These are phyloP conservation scores for Malassezia furfur DNA, from an alignment of 1,284 basidiomycete genomes.

Conservation along the genomic window DNA sequence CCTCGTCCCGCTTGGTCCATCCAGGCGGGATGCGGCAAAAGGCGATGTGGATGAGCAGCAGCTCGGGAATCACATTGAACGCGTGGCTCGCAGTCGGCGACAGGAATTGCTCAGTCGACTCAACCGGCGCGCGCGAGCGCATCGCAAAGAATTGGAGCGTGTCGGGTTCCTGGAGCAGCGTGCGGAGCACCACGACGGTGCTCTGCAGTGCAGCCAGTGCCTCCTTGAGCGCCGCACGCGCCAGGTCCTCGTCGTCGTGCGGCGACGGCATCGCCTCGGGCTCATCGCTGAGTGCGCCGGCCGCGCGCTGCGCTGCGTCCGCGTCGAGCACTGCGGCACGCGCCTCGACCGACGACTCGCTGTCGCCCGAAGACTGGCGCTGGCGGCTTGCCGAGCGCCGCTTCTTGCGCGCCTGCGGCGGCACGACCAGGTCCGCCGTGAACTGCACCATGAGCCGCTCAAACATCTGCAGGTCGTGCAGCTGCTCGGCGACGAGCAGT, in stretches of 20 bases:
- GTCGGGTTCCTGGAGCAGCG: constrained; percentile 32
- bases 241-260: constrained; percentile 36
- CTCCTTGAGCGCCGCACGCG: constrained; percentile 38
- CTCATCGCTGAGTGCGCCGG: not conserved
- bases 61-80: constrained; percentile 35
- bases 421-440: constrained; percentile 23
- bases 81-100: constrained; percentile 24
- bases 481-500: constrained; percentile 30
- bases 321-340: not conserved
- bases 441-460: constrained; percentile 42
- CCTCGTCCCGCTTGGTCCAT: constrained; percentile 16
- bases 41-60: constrained; percentile 39
- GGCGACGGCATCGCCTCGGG: constrained; percentile 4
- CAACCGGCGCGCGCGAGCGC: not conserved
- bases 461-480: constrained; percentile 37
- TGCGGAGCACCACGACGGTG: constrained; percentile 34
- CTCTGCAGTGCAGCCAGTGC: constrained; percentile 39
- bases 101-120: constrained; percentile 5
- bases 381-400: not conserved
- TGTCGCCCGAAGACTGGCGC: not conserved
- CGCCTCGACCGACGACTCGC: not conserved
- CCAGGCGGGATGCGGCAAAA: constrained; percentile 35
- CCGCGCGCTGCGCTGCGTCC: not conserved
- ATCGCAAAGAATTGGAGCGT: constrained; percentile 1
- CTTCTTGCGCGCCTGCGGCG: not conserved